phyloP scores from a whole-genome alignment of 331 rosid genomes.

The Acacia concinna region DNA sequence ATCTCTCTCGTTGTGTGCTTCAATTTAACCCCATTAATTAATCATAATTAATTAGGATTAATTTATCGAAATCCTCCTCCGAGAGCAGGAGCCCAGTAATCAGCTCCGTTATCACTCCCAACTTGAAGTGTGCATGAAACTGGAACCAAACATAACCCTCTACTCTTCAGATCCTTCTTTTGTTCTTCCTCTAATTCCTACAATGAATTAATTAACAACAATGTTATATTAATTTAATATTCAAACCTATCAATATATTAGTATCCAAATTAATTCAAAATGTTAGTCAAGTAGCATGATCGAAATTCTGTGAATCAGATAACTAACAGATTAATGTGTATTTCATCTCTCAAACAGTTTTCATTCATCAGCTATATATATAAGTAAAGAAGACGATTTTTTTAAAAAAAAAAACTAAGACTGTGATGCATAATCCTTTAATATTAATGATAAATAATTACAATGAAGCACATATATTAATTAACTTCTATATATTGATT shows the following conservation, averaged over 20 bases:
- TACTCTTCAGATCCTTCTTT: slow-evolving; percentile 84
- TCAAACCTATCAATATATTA: not conserved
- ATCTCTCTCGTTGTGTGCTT: slow-evolving; percentile 30
- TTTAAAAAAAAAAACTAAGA: not conserved
- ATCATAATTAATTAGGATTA: not conserved
- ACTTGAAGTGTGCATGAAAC: slow-evolving; percentile 93
- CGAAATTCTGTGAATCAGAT: not conserved
- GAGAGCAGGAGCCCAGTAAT: slow-evolving; percentile 79
- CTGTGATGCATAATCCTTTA: not conserved
- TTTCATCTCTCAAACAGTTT: not conserved
- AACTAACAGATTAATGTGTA: not conserved
- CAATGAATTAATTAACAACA: not conserved
- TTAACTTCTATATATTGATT: not conserved
- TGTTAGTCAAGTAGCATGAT: not conserved
- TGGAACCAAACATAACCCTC: slow-evolving; percentile 95
- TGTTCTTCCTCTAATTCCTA: slow-evolving; percentile 62
- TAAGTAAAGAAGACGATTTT: not conserved
- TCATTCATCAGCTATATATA: not conserved
- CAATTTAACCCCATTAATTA: slow-evolving; percentile 5
- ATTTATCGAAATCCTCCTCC: slow-evolving; percentile 57
- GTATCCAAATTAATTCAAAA: not conserved
- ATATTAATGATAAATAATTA: not conserved
- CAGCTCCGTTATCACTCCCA: slow-evolving; percentile 85
- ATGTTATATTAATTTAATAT: not conserved
- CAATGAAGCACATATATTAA: not conserved